phyloP scores from a whole-genome alignment of 106 monocot species.

The Ottelia alismoides region DNA sequence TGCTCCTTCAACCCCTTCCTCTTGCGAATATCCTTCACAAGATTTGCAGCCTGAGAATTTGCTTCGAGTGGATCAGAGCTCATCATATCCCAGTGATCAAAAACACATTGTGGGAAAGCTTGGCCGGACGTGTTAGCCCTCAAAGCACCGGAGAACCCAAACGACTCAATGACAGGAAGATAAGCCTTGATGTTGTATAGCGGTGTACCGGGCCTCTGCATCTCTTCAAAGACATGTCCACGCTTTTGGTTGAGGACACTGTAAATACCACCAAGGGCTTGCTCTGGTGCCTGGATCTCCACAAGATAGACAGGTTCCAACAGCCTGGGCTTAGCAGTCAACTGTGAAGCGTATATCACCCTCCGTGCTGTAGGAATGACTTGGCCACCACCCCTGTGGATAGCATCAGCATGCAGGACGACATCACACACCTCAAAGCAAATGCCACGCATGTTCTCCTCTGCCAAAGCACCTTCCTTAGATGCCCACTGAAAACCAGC shows the following conservation, averaged over 20 bases:
- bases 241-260: constrained; percentile 39
- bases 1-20: constrained; percentile 36
- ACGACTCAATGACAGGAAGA: constrained; percentile 31
- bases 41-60: constrained; percentile 4
- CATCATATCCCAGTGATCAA: constrained; percentile 44
- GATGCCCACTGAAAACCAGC: constrained; percentile 47
- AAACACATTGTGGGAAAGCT: constrained; percentile 33
- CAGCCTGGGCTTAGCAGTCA: constrained; percentile 29
- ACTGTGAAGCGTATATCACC: constrained; percentile 30
- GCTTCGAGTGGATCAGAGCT: constrained; percentile 24
- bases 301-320: constrained; percentile 34
- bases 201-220: constrained; percentile 34
- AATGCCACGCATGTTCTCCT: constrained; percentile 36
- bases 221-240: constrained; percentile 33
- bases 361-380: constrained; percentile 29
- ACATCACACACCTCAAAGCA: constrained; percentile 40
- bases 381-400: constrained; percentile 38
- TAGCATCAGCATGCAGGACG: constrained; percentile 36
- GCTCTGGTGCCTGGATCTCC: constrained; percentile 36
- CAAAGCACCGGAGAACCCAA: constrained; percentile 26
- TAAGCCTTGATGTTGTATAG: constrained; percentile 42
- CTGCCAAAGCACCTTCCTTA: constrained; percentile 28
- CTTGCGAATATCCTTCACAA: constrained; percentile 23
- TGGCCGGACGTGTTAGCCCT: constrained; percentile 32
- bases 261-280: constrained; percentile 30